Conservation (phyloP, 2,329 filamentous ascomycete species). For the Lasiodiplodia citricola region DNA sequence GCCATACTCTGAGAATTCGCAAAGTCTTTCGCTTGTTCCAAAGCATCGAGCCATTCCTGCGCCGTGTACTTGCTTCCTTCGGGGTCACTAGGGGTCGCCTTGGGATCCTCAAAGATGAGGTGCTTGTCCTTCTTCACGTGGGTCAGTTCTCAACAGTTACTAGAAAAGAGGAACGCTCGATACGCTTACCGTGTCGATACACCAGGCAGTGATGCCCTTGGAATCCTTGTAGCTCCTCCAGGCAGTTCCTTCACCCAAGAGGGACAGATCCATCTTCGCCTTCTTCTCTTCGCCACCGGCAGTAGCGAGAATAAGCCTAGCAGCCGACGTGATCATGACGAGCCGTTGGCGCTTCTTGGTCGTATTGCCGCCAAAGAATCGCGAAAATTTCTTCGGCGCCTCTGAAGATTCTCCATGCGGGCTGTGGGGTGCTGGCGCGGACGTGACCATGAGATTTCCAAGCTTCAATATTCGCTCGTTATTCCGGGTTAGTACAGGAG, state of each 20-base stretch:
- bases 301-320: conserved; percentile 85
- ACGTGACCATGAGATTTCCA: conserved; percentile 85
- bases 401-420: conserved; percentile 68
- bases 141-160: not conserved
- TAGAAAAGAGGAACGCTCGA: not conserved
- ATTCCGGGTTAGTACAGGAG: conserved; percentile 84
- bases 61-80: conserved; percentile 71
- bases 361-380: conserved; percentile 90
- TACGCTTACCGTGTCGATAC: conserved; percentile 85
- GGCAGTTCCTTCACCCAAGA: conserved; percentile 74
- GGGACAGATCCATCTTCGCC: conserved; percentile 87
- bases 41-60: conserved; percentile 89
- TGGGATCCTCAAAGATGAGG: conserved; percentile 92
- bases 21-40: conserved; percentile 85
- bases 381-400: conserved; percentile 79
- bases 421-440: conserved; percentile 76
- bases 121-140: conserved; percentile 76
- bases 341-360: conserved; percentile 92
- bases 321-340: conserved; percentile 93
- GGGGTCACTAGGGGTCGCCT: conserved; percentile 68
- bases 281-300: conserved; percentile 96
- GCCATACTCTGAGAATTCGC: conserved; percentile 74
- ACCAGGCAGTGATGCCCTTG: conserved; percentile 89
- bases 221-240: conserved; percentile 82
- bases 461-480: conserved; percentile 96